These are phyloP conservation scores for Tylopilus sp. DNA, from an alignment of 768 basidiomycete species.

Conservation along the genomic window DNA sequence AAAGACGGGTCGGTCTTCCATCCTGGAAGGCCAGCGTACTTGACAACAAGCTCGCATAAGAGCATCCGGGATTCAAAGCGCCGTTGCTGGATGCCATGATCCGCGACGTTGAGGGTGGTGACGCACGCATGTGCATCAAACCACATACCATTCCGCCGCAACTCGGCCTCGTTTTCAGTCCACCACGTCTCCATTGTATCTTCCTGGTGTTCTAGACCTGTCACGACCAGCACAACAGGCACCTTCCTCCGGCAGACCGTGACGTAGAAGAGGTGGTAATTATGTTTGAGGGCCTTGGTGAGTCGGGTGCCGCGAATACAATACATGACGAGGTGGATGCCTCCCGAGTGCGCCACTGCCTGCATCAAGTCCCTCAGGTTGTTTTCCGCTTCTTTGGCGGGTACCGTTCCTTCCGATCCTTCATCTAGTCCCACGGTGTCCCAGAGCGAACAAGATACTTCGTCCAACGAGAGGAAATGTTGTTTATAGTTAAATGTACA, in stretches of 20 bases:
- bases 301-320: neutral
- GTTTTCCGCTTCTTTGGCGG: neutral
- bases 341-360: neutral
- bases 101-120: constrained; percentile 3
- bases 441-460: neutral
- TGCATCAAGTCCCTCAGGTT: neutral
- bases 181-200: constrained; percentile 27
- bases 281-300: neutral
- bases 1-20: constrained; percentile 1
- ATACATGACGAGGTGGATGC: neutral
- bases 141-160: constrained; percentile 25
- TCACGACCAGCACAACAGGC: neutral
- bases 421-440: neutral
- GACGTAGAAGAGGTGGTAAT: neutral
- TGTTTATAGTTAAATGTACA: neutral
- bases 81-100: neutral
- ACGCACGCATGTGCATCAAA: constrained; percentile 23
- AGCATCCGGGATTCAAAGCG: neutral
- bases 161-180: constrained; percentile 23
- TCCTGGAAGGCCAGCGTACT: neutral
- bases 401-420: neutral
- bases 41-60: neutral
- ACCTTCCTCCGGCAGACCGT: neutral
- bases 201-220: constrained; percentile 24
- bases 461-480: neutral